Evolutionary conservation across 805 yeast species (phyloP).

Genomic region (Sugiyamaella lignohabitans): DNA sequence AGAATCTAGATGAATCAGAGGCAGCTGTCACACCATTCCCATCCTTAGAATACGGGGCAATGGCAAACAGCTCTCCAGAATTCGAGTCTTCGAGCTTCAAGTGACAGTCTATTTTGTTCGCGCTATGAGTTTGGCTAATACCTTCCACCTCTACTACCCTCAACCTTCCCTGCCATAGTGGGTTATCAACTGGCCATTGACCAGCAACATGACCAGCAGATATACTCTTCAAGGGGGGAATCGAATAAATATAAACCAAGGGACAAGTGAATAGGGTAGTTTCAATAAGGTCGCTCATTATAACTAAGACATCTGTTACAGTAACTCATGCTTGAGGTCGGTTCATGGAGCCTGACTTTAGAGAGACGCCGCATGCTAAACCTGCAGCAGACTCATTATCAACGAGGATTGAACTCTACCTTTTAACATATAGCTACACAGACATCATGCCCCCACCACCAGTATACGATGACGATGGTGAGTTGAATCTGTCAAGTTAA

Average conservation of each 20-base stretch:
- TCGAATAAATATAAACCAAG: constrained; percentile 24
- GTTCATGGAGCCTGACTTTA: too few species aligned
- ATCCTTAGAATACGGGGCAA: constrained; percentile 29
- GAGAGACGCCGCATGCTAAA: too few species aligned
- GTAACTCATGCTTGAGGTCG: too few species aligned
- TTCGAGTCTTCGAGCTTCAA: constrained; percentile 28
- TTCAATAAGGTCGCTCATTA: constrained; percentile 7
- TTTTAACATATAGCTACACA: background rate
- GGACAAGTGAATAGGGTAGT: constrained; percentile 19
- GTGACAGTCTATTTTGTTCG: constrained; percentile 20
- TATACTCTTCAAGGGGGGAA: constrained; percentile 27
- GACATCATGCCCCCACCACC: constrained; percentile 1
- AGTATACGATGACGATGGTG: constrained; percentile 12
- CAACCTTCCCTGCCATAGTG: constrained; percentile 34
- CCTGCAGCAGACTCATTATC: too few species aligned
- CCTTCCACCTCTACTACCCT: constrained; percentile 25
- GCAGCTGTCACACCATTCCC: constrained; percentile 32
- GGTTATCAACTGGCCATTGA: constrained; percentile 33
- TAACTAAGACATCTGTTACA: too few species aligned
- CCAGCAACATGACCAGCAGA: constrained; percentile 24
- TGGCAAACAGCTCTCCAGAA: constrained; percentile 33
- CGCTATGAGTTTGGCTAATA: background rate
- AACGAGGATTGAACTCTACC: too few species aligned
- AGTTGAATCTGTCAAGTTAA: background rate
- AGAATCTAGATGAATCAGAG: constrained; percentile 31